Evolutionary conservation across 2,329 filamentous ascomycete species (phyloP).

Genomic region (Cercospora nicotianae): DNA sequence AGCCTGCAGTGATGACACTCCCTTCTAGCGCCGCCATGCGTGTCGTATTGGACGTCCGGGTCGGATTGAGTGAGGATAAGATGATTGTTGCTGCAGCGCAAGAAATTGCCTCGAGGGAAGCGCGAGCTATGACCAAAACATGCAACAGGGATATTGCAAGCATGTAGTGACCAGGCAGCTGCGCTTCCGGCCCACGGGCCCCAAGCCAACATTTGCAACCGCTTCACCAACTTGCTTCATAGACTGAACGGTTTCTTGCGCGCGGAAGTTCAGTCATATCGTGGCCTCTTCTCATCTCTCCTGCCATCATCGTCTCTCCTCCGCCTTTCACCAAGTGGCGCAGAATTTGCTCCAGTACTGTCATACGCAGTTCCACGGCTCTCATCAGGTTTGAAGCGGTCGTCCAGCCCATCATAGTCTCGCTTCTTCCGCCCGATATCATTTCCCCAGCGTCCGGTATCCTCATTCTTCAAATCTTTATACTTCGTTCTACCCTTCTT

Average conservation of each 20-base stretch:
- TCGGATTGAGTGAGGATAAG: not conserved
- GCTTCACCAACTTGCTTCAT: not conserved
- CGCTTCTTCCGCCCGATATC: conserved; percentile 53
- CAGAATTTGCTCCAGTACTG: conserved; percentile 66
- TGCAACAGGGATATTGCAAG: not conserved
- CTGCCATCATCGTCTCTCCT: conserved; percentile 43
- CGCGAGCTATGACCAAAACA: not conserved
- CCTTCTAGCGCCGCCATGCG: not conserved
- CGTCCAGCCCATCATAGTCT: conserved; percentile 56
- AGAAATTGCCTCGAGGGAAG: not conserved
- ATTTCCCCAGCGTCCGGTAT: conserved; percentile 84
- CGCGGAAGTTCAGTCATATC: conserved; percentile 39
- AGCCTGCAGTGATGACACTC: not conserved
- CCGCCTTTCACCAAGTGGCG: conserved; percentile 66
- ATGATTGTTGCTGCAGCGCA: not conserved
- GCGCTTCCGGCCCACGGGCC: not conserved
- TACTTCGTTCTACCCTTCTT: conserved; percentile 91
- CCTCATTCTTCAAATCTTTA: conserved; percentile 81
- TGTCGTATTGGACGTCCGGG: not conserved
- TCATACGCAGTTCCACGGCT: conserved; percentile 45
- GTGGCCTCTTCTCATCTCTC: conserved; percentile 47
- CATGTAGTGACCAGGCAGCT: not conserved
- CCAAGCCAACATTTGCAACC: not conserved
- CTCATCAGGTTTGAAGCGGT: conserved; percentile 67
- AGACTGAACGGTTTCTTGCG: not conserved